Base-by-base conservation (phyloP, 1,139 yeast species). In the Geotrichum australiense region DNA sequence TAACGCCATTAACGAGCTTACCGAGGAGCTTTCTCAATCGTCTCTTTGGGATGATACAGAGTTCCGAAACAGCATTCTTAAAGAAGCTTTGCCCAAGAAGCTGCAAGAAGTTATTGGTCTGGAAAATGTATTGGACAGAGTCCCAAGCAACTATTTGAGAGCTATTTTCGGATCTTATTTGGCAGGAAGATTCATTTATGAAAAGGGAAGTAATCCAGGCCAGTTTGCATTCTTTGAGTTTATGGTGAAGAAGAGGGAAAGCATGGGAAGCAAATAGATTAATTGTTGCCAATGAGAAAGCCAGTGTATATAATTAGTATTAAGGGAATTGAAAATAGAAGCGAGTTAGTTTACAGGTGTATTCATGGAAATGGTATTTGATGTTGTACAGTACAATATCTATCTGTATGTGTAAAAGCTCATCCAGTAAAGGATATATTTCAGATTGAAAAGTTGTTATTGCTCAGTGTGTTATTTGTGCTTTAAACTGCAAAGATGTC, bases 121-220 rank as follows among this genome's bases (percentile, higher is more conserved):
- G 46, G 82, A 80, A 21, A 66, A 69, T 46, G 78, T 91, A 37
- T 67, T 89, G 55, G 56, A 69, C 36, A 77, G 94, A 55, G 94
- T 91, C 40, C 98, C 98, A 14, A 86, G 74, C 48, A 74, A 93
- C 47, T 91, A 91, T 62, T 71, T 89, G 59, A 80, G 79, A 59
- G 95, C 96, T 10, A 76, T 91, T 52, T 84, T 91, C 61, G 96
- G 96, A 41, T 84, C 95, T 34, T 82, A 78, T 59, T 73, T 91
- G 55, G 93, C 96, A 12, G 85, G 96, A 33, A 74, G 83, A 45
- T 91, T 84, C 64, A 94, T 91, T 49, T 91, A 91, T 65, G 74
- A 85, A 39, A 73, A 80, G 59, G 96, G 97, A 42, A 74, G 81
- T 51, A 86, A 76, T 54, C 76, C 87, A 32, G 81, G 81, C 59